Evolutionary conservation across 179 eudicot genomes (phyloP), one percentile per base, ranked within the genome.

Genomic region (Spergularia azorica): DNA sequence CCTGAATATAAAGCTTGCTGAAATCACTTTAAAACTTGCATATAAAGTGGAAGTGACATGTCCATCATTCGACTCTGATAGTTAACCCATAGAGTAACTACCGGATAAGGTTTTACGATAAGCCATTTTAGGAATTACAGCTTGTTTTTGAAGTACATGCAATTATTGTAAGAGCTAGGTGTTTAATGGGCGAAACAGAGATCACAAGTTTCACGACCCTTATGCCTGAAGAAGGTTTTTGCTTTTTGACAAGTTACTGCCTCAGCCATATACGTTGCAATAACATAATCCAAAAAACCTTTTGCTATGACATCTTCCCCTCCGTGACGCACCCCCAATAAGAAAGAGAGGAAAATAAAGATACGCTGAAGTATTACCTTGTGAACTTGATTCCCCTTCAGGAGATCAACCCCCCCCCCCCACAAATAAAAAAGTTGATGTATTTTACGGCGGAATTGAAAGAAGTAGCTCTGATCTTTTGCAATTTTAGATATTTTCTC

Each of bases 401-500:
- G 11, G 73, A 54, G 52, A 15, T 18, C 61, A 4, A 14, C 3
- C 26, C 32, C 62, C 50, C n/a, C 52, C 26, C 36, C 52, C 50
- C 43, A 21, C 2, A 65, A 2, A 65, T 3, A 16, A 43, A 3
- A 43, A 57, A 20, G 0, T 6, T n/a, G n/a, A 26, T 72, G 6
- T 43, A 17, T 16, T 36, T 15, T 11, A 39, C 10, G n/a, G 16
- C 13, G 17, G 64, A 71, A 10, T 32, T 68, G 62, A 16, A 72
- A 10, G 5, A 51, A 51, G 64, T 66, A 20, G 62, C 48, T 72
- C 55, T 59, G 2, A 39, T 63, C 41, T 75, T 76, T 76, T 82
- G 59, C 61, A 52, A 73, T 69, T 77, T 76, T 76, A 92, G 97
- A 90, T 92, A 83, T 92, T 92, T 69, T 92, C 91, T 16, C 71